These are phyloP conservation scores for Plasmodium gallinaceum DNA, from an alignment of 169 alveolate species.

Conservation along the genomic window DNA sequence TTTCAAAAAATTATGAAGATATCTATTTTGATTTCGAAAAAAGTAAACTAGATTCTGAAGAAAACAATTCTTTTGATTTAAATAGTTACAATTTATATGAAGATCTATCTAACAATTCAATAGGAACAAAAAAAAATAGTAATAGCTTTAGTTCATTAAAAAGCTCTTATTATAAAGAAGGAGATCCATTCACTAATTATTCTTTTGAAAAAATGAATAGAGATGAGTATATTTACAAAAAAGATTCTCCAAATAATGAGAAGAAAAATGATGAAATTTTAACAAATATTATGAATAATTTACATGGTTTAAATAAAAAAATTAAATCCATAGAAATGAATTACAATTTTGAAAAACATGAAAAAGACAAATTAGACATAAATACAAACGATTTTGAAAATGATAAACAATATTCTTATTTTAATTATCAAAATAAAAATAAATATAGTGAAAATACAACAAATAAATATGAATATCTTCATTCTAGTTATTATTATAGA, in stretches of 20 bases:
- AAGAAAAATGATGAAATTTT: constrained; percentile 17
- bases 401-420: constrained; percentile 29
- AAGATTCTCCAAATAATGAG: background rate
- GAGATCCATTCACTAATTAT: constrained; percentile 52
- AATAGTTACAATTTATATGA: constrained; percentile 1
- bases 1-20: constrained; percentile 44
- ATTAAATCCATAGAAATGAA: constrained; percentile 36
- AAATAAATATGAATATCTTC: constrained; percentile 4
- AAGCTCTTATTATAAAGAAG: constrained; percentile 8
- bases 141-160: constrained; percentile 9
- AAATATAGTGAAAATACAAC: background rate
- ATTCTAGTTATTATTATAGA: constrained; percentile 25
- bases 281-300: constrained; percentile 26
- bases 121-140: background rate
- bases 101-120: constrained; percentile 9
- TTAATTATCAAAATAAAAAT: background rate
- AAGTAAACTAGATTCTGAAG: constrained; percentile 9
- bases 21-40: constrained; percentile 66
- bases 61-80: constrained; percentile 8
- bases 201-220: constrained; percentile 53
- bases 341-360: constrained; percentile 19
- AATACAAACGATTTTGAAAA: constrained; percentile 4
- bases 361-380: background rate
- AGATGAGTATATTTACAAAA: background rate
- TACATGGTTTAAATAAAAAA: constrained; percentile 40